phyloP scores from a whole-genome alignment of 139 green algal species.

The Coelastrella sp. region DNA sequence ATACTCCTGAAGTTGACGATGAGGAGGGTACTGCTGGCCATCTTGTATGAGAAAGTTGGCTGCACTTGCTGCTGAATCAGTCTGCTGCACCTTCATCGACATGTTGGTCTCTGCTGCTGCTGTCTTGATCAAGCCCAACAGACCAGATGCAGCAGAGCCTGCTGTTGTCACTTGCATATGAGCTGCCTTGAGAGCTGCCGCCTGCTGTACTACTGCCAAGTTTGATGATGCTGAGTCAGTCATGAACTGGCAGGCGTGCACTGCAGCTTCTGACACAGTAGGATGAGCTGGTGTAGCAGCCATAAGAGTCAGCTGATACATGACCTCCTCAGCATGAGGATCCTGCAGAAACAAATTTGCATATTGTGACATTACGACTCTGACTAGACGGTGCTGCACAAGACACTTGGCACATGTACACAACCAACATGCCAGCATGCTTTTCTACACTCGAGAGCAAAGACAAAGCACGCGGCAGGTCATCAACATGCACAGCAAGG shows the following conservation, averaged over 20 bases:
- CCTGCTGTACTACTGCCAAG: slow-evolving; percentile 49
- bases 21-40: not conserved
- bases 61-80: not conserved
- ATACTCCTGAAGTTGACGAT: too few species aligned
- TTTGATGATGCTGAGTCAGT: not conserved
- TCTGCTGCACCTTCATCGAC: not conserved
- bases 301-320: slow-evolving; percentile 6
- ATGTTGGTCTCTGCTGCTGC: slow-evolving; percentile 34
- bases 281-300: not conserved
- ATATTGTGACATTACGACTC: not conserved
- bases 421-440: not conserved
- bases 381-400: too few species aligned
- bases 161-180: not conserved
- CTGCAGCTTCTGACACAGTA: not conserved
- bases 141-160: not conserved
- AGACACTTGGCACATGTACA: not conserved
- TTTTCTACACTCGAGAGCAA: not conserved
- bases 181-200: not conserved
- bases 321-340: slow-evolving; percentile 8
- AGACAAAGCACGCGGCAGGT: too few species aligned
- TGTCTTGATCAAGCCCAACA: slow-evolving; percentile 36
- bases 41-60: not conserved
- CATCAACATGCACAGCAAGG: too few species aligned
- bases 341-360: slow-evolving; percentile 16
- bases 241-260: not conserved